Base-by-base conservation (phyloP, 2,329 filamentous ascomycete genomes). In the Botryotinia calthae region DNA sequence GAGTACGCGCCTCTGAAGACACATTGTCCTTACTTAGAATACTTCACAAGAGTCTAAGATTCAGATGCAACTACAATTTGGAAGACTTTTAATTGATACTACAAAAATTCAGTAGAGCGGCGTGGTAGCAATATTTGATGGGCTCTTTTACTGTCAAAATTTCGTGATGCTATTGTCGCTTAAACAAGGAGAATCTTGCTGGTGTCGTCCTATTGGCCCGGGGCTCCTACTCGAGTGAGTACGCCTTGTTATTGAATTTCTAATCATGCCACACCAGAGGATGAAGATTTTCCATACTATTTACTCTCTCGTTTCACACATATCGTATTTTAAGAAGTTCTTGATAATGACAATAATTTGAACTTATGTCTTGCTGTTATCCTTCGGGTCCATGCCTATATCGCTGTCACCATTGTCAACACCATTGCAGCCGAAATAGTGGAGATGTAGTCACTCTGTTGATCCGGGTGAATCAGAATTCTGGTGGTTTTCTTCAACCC, bases 201-300 rank as follows among this genome's bases (percentile, higher is more conserved):
- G 12, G 12, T 68, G 28, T 25, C 8, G 42, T 56, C 6, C 10
- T 1, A 42, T 2, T 28, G 18, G 1, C 28, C 22, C 4, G 5
- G 22, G 14, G 20, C 2, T 14, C 10, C 18, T 25, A 42, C 37
- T 56, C 6, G n/a, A 68, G n/a, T 14, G n/a, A 58, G n/a, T 56
- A 58, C 3, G 37, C 18, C 16, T 1, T 18, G 20, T n/a, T 31
- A 2, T 31, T 56, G 10, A 44, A 56, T 16, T 20, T 16, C 22
- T 5, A 2, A 4, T 5, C 2, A 1, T 10, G 16, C 3, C 0
- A 54, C 5, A 44, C 22, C 9, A 18, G 6, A 1, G n/a, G 9
- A 42, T 56, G 37, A 10, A 5, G 6, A 42, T 1, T 28, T 42
- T 8, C 1, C 7, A 44, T 10, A 1, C 1, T 18, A 28, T 44